Evolutionary conservation across 1,284 basidiomycete genomes (phyloP).

Genomic region (Inonotus obliquus): DNA sequence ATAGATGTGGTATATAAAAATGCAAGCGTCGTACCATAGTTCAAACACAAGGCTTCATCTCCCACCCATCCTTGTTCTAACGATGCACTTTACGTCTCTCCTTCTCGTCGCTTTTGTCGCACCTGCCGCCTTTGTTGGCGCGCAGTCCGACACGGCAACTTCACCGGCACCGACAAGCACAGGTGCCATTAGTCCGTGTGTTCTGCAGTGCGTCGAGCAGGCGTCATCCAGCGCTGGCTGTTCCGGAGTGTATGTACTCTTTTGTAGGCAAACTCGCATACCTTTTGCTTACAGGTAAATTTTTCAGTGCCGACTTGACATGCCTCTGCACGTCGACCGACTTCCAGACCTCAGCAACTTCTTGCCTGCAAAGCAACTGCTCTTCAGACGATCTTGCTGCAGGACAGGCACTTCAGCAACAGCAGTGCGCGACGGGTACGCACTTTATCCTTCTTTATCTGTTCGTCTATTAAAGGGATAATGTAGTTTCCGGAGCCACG

Average conservation of each 20-base stretch:
- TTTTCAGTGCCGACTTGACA: constrained; percentile 8
- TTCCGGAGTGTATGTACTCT: constrained; percentile 11
- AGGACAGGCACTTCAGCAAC: constrained; percentile 3
- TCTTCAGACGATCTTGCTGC: constrained; percentile 1
- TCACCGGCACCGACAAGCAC: constrained; percentile 11
- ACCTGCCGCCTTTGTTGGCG: neutral
- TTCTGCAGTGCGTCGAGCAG: constrained; percentile 17
- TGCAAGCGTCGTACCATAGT: too few relatives aligned
- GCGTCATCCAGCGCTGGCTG: constrained; percentile 18
- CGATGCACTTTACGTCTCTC: neutral
- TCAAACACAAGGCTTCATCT: neutral
- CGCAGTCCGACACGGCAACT: constrained; percentile 5
- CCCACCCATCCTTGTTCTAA: neutral
- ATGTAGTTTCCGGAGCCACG: neutral
- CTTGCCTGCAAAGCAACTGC: constrained; percentile 13
- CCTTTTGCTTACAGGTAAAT: neutral
- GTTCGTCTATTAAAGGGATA: neutral
- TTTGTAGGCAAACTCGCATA: neutral
- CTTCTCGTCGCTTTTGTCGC: neutral
- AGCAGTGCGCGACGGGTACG: constrained; percentile 11
- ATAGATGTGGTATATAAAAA: too few relatives aligned
- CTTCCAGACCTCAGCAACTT: constrained; percentile 10
- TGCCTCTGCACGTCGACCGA: constrained; percentile 12
- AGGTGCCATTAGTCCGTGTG: constrained; percentile 10
- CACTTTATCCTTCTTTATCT: neutral